A percentile compares a stretch with the other conserved stretches of the same genome.
Evolutionary conservation across 2,329 filamentous ascomycete species (phyloP).

Genomic region (Bipolaris bicolor): DNA sequence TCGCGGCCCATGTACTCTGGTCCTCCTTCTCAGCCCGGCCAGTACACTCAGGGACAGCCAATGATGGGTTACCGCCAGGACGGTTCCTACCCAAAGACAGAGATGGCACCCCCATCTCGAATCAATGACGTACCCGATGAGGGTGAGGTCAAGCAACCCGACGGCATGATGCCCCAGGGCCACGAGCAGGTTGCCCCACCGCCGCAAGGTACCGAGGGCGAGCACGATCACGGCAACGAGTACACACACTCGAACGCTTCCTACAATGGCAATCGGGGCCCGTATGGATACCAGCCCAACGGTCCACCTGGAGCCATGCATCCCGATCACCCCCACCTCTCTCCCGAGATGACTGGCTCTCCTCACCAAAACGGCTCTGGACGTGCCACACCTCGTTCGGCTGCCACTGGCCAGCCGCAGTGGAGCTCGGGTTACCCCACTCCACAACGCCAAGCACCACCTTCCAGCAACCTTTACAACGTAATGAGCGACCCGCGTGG

Average conservation of each 20-base stretch:
- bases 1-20: constrained; percentile 80
- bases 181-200: constrained; percentile 60
- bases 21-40: constrained; percentile 67
- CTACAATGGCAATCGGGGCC: constrained; percentile 73
- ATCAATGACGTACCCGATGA: constrained; percentile 66
- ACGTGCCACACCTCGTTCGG: constrained; percentile 82
- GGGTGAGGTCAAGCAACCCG: constrained; percentile 67
- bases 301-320: constrained; percentile 69
- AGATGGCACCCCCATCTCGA: constrained; percentile 83
- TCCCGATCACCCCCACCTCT: constrained; percentile 76
- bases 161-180: constrained; percentile 62
- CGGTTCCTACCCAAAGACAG: constrained; percentile 72
- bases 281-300: constrained; percentile 77
- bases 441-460: constrained; percentile 71
- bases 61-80: constrained; percentile 67
- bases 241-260: constrained; percentile 80
- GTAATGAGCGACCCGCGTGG: constrained; percentile 83
- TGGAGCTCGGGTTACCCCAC: constrained; percentile 78
- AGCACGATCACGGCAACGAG: constrained; percentile 78
- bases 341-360: constrained; percentile 82
- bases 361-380: constrained; percentile 83
- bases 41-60: constrained; percentile 69
- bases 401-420: constrained; percentile 72
- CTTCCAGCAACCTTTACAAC: constrained; percentile 84
- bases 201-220: constrained; percentile 69